Evolutionary conservation across 208 protist genomes (phyloP).

Genomic region (Wallacemonas collosoma): DNA sequence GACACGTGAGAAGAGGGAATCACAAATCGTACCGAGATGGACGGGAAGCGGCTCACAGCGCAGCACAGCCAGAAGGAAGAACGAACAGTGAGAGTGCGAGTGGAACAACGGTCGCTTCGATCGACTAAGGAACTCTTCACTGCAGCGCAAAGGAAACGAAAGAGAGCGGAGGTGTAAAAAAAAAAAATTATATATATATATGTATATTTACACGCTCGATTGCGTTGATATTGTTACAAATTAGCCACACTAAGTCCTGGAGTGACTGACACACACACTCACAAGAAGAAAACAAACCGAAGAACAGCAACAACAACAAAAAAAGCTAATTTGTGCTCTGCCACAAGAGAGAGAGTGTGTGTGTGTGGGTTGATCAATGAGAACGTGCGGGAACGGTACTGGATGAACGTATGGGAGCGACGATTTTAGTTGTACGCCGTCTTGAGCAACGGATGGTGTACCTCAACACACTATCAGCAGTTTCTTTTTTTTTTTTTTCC

Average conservation of each 20-base stretch:
- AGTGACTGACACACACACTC: not conserved
- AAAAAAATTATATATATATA: not conserved
- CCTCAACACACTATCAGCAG: too few relatives aligned
- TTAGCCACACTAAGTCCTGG: not conserved
- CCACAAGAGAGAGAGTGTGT: too few relatives aligned
- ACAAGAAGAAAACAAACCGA: constrained; percentile 13
- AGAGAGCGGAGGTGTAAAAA: not conserved
- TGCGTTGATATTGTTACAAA: not conserved
- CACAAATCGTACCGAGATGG: too few relatives aligned
- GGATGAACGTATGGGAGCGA: too few relatives aligned
- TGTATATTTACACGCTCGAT: not conserved
- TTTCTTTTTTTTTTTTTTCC: too few relatives aligned
- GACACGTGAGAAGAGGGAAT: too few relatives aligned
- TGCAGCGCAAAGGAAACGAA: not conserved
- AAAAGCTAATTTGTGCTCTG: constrained; percentile 10
- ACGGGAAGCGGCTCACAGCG: too few relatives aligned
- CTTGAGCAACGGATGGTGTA: too few relatives aligned
- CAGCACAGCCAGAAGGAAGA: not conserved
- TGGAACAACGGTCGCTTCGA: not conserved
- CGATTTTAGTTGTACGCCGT: too few relatives aligned
- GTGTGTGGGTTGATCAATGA: too few relatives aligned
- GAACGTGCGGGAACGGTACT: too few relatives aligned
- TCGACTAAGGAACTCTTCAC: too few relatives aligned
- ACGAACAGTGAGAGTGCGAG: constrained; percentile 6
- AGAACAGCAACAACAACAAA: constrained; percentile 19